Evolutionary conservation across 1,139 yeast species (phyloP), one percentile per base, ranked within the genome.

Genomic region (Magnusiomyces ingens): DNA sequence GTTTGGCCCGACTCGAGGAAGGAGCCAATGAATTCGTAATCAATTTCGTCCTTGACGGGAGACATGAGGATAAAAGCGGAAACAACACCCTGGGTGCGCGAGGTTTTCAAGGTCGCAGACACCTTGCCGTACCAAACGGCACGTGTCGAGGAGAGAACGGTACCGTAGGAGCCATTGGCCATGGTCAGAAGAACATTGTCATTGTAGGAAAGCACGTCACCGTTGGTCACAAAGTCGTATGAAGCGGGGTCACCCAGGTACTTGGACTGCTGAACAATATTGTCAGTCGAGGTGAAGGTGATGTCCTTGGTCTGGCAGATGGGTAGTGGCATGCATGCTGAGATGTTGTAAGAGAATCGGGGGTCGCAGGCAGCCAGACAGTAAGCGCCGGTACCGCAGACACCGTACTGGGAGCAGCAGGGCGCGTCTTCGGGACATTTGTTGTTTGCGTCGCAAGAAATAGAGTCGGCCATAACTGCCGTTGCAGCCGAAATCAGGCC

Each of bases 91-190:
- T 71, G 75, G 52, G 80, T 81, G 64, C 81, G 87, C 0, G 96
- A 85, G 1, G 94, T 75, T 70, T 85, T 87, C 62, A 89, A 64
- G 36, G 75, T 79, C 45, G 87, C 84, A 44, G 81, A 71, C 41
- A 88, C 77, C 65, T 83, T 85, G 54, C 97, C 98, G 69, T 85
- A 90, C 96, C 96, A 90, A 54, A 90, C 71, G 68, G 80, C 88
- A 63, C 81, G 77, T 8, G 95, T 80, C 2, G 95, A 85, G 0
- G 95, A 84, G 41, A 90, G 67, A 52, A 89, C 93, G 10, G 95
- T 80, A 68, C 96, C 96, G 51, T 80, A 75, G n/a, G 90, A 72
- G 52, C 80, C 67, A 58, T 82, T 77, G 45, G 93, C 93, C 95
- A 91, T 87, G 57, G 91, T 89, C 55, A 90, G 62, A 44, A 85